Evolutionary conservation across 805 yeast genomes (phyloP).

Genomic region (Yarrowia yakushimensis): DNA sequence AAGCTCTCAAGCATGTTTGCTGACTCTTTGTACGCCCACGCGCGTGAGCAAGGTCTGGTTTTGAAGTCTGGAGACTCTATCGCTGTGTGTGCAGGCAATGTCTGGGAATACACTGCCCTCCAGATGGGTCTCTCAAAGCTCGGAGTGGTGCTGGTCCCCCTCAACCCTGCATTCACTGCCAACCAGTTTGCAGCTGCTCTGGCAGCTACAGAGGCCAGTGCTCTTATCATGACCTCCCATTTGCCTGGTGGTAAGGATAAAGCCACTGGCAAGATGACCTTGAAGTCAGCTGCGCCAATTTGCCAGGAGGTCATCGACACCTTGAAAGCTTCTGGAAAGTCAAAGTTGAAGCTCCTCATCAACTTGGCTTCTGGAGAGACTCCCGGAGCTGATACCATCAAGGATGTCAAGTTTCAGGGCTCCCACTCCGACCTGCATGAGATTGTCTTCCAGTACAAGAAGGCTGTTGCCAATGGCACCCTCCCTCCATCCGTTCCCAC

Average conservation of each 20-base stretch:
- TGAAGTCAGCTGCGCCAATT: slow-evolving; percentile 10
- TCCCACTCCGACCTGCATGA: slow-evolving; percentile 17
- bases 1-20: slow-evolving; percentile 17
- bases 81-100: slow-evolving; percentile 35
- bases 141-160: slow-evolving; percentile 35
- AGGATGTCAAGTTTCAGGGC: slow-evolving; percentile 12
- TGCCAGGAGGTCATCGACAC: slow-evolving; percentile 12
- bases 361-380: slow-evolving; percentile 17
- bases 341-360: slow-evolving; percentile 1
- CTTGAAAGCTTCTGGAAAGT: background rate
- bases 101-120: slow-evolving; percentile 35
- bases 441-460: background rate
- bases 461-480: background rate
- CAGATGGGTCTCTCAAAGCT: slow-evolving; percentile 34
- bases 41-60: background rate
- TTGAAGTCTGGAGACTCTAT: slow-evolving; percentile 32
- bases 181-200: slow-evolving; percentile 33
- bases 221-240: slow-evolving; percentile 29
- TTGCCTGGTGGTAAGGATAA: slow-evolving; percentile 10
- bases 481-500: background rate
- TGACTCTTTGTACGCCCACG: slow-evolving; percentile 10
- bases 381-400: slow-evolving; percentile 12
- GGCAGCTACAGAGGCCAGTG: slow-evolving; percentile 30
- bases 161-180: slow-evolving; percentile 36
- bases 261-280: slow-evolving; percentile 15